Evolutionary conservation across 2,329 filamentous ascomycete genomes (phyloP).

Genomic region (Pyricularia pennisetigena): DNA sequence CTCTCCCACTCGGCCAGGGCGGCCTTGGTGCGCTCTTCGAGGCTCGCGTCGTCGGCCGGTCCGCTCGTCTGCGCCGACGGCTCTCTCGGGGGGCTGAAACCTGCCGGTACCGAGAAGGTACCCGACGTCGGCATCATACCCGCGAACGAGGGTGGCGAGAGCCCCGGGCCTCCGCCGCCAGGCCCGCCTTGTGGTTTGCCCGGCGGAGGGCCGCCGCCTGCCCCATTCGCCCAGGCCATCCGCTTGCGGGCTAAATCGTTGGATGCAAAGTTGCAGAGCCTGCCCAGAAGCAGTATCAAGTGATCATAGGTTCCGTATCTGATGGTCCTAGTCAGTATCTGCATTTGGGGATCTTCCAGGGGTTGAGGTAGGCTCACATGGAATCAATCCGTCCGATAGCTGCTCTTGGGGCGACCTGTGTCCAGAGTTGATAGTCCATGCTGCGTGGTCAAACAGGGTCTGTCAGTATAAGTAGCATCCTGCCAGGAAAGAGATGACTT

Average conservation of each 20-base stretch:
- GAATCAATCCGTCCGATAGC: slow-evolving; percentile 69
- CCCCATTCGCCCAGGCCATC: slow-evolving; percentile 45
- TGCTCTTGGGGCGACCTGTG: slow-evolving; percentile 78
- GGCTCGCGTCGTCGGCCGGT: slow-evolving; percentile 41
- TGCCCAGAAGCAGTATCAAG: slow-evolving; percentile 69
- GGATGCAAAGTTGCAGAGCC: slow-evolving; percentile 68
- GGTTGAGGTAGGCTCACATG: slow-evolving; percentile 35
- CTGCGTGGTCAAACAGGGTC: slow-evolving; percentile 29
- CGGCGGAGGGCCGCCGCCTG: slow-evolving; percentile 20
- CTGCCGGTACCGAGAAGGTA: slow-evolving; percentile 39
- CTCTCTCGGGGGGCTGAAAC: slow-evolving; percentile 41
- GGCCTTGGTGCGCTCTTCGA: slow-evolving; percentile 55
- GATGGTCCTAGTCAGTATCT: slow-evolving; percentile 14
- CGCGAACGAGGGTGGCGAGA: slow-evolving; percentile 37
- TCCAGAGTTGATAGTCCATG: slow-evolving; percentile 71
- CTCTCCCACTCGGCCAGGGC: slow-evolving; percentile 71
- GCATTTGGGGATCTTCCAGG: background rate
- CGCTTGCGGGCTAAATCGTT: slow-evolving; percentile 73
- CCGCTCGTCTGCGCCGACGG: slow-evolving; percentile 29
- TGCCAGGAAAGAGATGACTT: slow-evolving; percentile 27
- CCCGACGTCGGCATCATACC: slow-evolving; percentile 46
- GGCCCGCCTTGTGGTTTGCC: slow-evolving; percentile 6
- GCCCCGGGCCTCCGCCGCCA: slow-evolving; percentile 14
- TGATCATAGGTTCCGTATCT: slow-evolving; percentile 88
- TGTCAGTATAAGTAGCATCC: slow-evolving; percentile 1